Evolutionary conservation across 2,329 filamentous ascomycete species (phyloP).

Genomic region (Claviceps fusiformis): DNA sequence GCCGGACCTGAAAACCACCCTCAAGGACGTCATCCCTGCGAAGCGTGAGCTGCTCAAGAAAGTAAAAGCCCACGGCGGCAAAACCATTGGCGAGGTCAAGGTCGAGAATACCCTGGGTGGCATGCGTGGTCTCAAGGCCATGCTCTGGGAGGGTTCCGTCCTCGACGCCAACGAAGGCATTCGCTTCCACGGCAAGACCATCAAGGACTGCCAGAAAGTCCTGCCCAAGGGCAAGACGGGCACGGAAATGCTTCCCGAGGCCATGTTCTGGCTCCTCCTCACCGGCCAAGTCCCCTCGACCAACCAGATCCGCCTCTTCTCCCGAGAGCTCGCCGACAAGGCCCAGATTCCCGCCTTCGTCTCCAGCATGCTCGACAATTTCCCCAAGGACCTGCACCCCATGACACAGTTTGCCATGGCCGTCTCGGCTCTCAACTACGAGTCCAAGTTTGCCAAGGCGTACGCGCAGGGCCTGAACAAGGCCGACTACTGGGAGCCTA

Average conservation of each 20-base stretch:
- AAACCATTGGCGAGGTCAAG: slow-evolving; percentile 83
- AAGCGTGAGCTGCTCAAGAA: slow-evolving; percentile 90
- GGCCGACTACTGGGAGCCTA: slow-evolving; percentile 97
- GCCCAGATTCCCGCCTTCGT: slow-evolving; percentile 72
- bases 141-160: slow-evolving; percentile 98
- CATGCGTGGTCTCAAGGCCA: slow-evolving; percentile 94
- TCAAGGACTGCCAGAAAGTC: slow-evolving; percentile 92
- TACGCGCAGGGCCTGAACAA: slow-evolving; percentile 88
- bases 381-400: slow-evolving; percentile 82
- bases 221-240: slow-evolving; percentile 85
- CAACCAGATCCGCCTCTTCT: slow-evolving; percentile 68
- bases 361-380: slow-evolving; percentile 74
- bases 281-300: slow-evolving; percentile 83
- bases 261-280: slow-evolving; percentile 98
- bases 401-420: slow-evolving; percentile 98
- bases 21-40: slow-evolving; percentile 72
- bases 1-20: slow-evolving; percentile 76
- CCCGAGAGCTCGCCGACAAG: slow-evolving; percentile 76
- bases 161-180: slow-evolving; percentile 95
- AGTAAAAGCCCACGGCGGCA: slow-evolving; percentile 73
- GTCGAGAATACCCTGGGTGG: slow-evolving; percentile 88
- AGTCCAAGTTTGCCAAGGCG: slow-evolving; percentile 82
- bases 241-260: slow-evolving; percentile 94
- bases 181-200: slow-evolving; percentile 92
- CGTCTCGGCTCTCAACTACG: slow-evolving; percentile 90